These are phyloP conservation scores for Solanum aculeatissimum DNA, from an alignment of 305 asterid genomes.

Conservation along the genomic window DNA sequence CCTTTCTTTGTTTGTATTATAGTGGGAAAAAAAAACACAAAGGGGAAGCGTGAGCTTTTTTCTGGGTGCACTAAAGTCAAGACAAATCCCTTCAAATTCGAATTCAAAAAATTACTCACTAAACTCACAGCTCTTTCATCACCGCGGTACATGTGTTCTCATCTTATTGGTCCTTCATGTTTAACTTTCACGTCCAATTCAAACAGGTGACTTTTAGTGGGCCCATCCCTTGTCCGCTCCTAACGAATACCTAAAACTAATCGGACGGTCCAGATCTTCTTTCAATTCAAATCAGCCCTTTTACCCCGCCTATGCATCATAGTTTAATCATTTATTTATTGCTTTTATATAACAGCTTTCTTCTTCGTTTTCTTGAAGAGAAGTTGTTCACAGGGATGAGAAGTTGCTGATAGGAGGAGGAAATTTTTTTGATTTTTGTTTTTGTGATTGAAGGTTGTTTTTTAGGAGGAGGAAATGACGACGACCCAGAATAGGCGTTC, in stretches of 20 bases:
- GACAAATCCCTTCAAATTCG: constrained; percentile 32
- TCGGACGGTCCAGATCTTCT: constrained; percentile 47
- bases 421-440: constrained; percentile 1
- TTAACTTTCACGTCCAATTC: constrained; percentile 2
- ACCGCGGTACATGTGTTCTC: background rate
- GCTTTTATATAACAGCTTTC: background rate
- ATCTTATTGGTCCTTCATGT: constrained; percentile 14
- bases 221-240: constrained; percentile 54
- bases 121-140: background rate
- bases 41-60: constrained; percentile 27
- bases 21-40: background rate
- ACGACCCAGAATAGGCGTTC: constrained; percentile 55
- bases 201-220: constrained; percentile 21
- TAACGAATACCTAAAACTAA: constrained; percentile 44
- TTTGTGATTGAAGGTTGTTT: background rate
- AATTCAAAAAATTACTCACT: constrained; percentile 28
- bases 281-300: constrained; percentile 34
- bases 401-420: background rate
- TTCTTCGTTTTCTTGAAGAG: background rate
- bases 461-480: constrained; percentile 26
- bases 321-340: constrained; percentile 7
- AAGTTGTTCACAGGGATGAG: background rate
- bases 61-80: constrained; percentile 8
- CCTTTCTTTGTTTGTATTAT: background rate
- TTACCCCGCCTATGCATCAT: constrained; percentile 39